Evolutionary conservation across 345 rosid genomes (phyloP).

Genomic region (Chamaenerion angustifolium): DNA sequence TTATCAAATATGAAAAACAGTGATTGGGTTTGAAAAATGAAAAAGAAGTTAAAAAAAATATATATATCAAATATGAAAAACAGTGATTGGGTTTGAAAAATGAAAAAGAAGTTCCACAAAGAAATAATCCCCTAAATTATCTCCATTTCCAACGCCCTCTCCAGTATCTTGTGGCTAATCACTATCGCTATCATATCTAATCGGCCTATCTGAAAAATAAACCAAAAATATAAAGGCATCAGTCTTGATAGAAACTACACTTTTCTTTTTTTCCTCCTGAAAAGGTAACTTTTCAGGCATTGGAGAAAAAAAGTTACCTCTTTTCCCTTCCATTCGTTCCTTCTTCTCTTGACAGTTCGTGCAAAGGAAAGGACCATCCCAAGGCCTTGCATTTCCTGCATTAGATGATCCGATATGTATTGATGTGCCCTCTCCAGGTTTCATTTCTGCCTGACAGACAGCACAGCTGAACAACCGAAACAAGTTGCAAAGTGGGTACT

Average conservation of each 20-base stretch:
- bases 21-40: too few relatives aligned
- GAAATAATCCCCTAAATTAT: too few relatives aligned
- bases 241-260: not conserved
- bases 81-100: too few relatives aligned
- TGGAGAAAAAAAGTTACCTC: slow-evolving; percentile 22
- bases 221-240: slow-evolving; percentile 8
- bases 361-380: slow-evolving; percentile 99
- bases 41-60: not conserved
- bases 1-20: too few relatives aligned
- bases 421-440: slow-evolving; percentile 92
- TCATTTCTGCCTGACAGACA: slow-evolving; percentile 96
- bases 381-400: slow-evolving; percentile 61
- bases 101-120: not conserved
- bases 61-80: too few relatives aligned
- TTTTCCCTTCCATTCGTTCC: slow-evolving; percentile 97
- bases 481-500: slow-evolving; percentile 94
- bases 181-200: slow-evolving; percentile 73
- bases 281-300: too few relatives aligned
- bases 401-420: slow-evolving; percentile 64
- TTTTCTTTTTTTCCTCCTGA: too few relatives aligned
- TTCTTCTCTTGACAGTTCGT: slow-evolving; percentile 89
- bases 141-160: not conserved
- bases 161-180: slow-evolving; percentile 32
- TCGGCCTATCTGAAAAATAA: slow-evolving; percentile 24
- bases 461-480: slow-evolving; percentile 92